These are phyloP conservation scores for Pichia nanzhaoensis DNA, from an alignment of 805 yeast species.

Conservation along the genomic window DNA sequence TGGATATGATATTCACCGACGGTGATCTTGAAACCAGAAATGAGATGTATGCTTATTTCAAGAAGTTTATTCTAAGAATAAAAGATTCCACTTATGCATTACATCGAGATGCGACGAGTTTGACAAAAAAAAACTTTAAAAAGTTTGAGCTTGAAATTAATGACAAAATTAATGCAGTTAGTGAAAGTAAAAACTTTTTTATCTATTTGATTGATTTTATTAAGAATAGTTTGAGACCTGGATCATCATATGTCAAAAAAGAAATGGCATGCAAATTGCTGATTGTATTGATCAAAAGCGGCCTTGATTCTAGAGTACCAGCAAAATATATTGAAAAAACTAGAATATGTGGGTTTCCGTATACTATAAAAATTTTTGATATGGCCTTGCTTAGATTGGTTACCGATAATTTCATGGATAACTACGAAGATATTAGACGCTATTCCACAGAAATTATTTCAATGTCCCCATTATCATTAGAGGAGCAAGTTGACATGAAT, in stretches of 20 bases:
- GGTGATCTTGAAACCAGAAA: conserved; percentile 62
- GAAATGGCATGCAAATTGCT: conserved; percentile 45
- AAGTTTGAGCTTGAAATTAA: conserved; percentile 36
- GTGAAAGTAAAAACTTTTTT: conserved; percentile 32
- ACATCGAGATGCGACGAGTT: conserved; percentile 43
- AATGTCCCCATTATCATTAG: conserved; percentile 35
- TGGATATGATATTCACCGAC: conserved; percentile 55
- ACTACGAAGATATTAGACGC: conserved; percentile 71
- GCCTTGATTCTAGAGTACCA: conserved; percentile 44
- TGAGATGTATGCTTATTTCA: conserved; percentile 53
- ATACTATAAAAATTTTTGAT: conserved; percentile 37
- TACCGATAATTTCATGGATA: conserved; percentile 57
- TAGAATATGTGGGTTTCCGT: conserved; percentile 44
- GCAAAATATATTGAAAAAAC: conserved; percentile 32
- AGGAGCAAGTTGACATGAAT: conserved; percentile 17
- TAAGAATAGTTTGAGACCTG: conserved; percentile 37
- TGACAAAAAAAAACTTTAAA: conserved; percentile 27
- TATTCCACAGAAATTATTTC: conserved; percentile 40
- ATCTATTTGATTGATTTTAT: conserved; percentile 25
- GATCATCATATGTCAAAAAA: conserved; percentile 48
- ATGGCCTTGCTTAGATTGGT: conserved; percentile 39
- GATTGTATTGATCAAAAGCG: conserved; percentile 41
- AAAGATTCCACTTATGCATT: conserved; percentile 62
- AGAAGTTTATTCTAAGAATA: conserved; percentile 56
- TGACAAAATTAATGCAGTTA: conserved; percentile 24